Conservation (phyloP, 2,329 filamentous ascomycete genomes). For the Mollisiaceae sp. region DNA sequence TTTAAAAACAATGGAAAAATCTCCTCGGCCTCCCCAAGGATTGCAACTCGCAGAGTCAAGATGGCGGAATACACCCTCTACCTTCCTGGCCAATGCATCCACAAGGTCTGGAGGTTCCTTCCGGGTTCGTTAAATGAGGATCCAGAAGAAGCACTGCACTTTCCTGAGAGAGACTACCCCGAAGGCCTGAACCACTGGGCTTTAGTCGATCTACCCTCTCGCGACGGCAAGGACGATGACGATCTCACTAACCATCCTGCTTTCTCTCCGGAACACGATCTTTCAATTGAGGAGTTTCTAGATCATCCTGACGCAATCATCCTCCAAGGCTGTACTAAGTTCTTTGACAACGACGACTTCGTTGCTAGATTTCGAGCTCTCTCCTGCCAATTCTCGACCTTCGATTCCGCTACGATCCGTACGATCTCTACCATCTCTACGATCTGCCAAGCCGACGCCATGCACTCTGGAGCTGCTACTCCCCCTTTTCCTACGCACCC, state of each 20-base stretch:
- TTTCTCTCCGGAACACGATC: not conserved
- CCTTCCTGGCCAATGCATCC: not conserved
- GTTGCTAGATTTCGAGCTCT: not conserved
- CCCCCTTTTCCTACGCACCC: conserved; percentile 17
- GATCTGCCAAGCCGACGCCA: conserved; percentile 13
- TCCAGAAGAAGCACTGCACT: not conserved
- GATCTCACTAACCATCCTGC: not conserved
- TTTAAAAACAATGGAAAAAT: not conserved
- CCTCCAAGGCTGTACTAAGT: not conserved
- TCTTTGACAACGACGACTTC: not conserved
- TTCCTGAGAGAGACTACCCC: not conserved
- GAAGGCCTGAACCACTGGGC: not conserved
- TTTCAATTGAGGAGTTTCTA: not conserved
- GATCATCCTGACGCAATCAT: not conserved
- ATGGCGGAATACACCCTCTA: not conserved
- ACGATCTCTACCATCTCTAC: not conserved
- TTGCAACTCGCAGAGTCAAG: not conserved
- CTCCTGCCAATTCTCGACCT: not conserved
- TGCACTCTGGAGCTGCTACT: conserved; percentile 11
- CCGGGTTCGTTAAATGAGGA: not conserved
- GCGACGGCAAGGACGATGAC: too few species aligned
- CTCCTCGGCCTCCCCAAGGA: not conserved
- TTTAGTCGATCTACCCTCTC: not conserved
- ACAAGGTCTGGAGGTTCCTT: not conserved
- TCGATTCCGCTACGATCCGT: not conserved